Percentiles rank a stretch among this genome's conserved stretches.
phyloP scores from a whole-genome alignment of 495 filamentous ascomycete genomes.

The Xylaria castorea region DNA sequence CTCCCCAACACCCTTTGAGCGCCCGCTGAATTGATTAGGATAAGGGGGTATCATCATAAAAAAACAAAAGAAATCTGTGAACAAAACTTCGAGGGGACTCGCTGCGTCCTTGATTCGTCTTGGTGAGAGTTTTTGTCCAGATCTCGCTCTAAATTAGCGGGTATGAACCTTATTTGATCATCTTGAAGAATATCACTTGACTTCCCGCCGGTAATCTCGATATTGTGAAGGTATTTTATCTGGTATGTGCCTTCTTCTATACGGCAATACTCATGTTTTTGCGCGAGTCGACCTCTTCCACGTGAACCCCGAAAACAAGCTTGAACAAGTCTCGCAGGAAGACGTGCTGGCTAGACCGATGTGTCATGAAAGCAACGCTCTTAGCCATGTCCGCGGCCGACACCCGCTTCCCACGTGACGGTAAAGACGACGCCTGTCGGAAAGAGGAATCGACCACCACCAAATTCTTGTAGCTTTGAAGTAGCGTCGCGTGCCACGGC shows the following conservation, averaged over 20 bases:
- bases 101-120: not conserved
- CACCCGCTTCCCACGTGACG: slow-evolving; percentile 63
- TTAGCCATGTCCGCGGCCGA: slow-evolving; percentile 74
- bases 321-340: slow-evolving; percentile 83
- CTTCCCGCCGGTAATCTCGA: not conserved
- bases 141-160: not conserved
- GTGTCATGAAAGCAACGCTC: slow-evolving; percentile 74
- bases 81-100: not conserved
- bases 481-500: slow-evolving; percentile 70
- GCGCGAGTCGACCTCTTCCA: slow-evolving; percentile 71
- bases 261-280: slow-evolving; percentile 58
- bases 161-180: not conserved
- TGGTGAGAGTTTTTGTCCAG: not conserved
- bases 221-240: not conserved
- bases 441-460: slow-evolving; percentile 74
- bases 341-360: slow-evolving; percentile 59
- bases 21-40: slow-evolving; percentile 20
- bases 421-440: slow-evolving; percentile 57
- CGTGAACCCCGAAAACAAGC: slow-evolving; percentile 82
- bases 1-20: not conserved
- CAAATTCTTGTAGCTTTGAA: slow-evolving; percentile 78
- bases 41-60: slow-evolving; percentile 25
- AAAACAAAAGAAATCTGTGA: not conserved
- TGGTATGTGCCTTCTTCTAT: slow-evolving; percentile 25
- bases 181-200: not conserved